These are phyloP conservation scores for Juncus inflexus DNA, from an alignment of 176 grass and related monocot species.

Conservation along the genomic window DNA sequence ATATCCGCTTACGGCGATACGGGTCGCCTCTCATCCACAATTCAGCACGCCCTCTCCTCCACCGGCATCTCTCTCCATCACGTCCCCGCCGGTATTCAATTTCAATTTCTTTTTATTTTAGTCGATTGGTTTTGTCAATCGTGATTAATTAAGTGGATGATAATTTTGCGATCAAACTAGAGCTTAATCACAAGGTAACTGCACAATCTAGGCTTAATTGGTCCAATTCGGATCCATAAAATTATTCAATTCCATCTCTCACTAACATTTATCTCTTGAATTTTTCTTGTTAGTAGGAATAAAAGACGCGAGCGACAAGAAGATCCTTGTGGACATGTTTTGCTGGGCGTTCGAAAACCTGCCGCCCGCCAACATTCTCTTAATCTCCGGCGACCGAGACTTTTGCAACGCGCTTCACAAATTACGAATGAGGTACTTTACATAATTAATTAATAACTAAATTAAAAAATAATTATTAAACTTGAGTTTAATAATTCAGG, in stretches of 20 bases:
- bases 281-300: conserved; percentile 52
- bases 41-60: conserved; percentile 78
- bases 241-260: conserved; percentile 10
- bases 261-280: conserved; percentile 15
- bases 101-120: neutral
- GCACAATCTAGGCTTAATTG: neutral
- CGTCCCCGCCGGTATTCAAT: conserved; percentile 71
- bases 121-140: neutral
- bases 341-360: conserved; percentile 98
- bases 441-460: too few relatives aligned
- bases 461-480: too few relatives aligned
- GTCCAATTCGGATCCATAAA: conserved; percentile 28
- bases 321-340: conserved; percentile 94
- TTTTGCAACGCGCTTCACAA: conserved; percentile 98
- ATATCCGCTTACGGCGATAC: conserved; percentile 88
- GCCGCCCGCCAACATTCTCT: conserved; percentile 82
- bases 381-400: conserved; percentile 94
- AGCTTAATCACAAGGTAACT: neutral
- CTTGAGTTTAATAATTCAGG: neutral
- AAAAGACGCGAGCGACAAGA: conserved; percentile 99
- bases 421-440: conserved; percentile 46
- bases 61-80: conserved; percentile 93
- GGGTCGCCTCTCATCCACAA: conserved; percentile 17
- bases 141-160: too few relatives aligned
- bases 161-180: neutral